A percentile compares a stretch with the other conserved stretches of the same genome.
Conservation (phyloP, 176 grass and related monocot genomes). For the Dactylis glomerata region DNA sequence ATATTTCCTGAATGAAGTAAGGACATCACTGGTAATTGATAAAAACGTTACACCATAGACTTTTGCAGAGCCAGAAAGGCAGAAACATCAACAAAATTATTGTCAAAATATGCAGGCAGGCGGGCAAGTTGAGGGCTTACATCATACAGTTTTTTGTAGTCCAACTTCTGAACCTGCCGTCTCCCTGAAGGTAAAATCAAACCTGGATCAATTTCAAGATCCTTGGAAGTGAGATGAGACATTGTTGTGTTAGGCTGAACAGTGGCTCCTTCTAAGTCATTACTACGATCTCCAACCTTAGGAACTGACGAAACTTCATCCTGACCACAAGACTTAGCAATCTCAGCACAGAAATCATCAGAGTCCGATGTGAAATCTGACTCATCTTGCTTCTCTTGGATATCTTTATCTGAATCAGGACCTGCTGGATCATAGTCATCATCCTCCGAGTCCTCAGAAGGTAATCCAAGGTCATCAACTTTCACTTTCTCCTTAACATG, state of each 20-base stretch:
- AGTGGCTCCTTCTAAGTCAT: slow-evolving; percentile 13
- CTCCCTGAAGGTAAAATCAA: slow-evolving; percentile 36
- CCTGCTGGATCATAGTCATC: slow-evolving; percentile 71
- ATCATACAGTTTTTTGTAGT: slow-evolving; percentile 83
- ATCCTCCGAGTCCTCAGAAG: slow-evolving; percentile 84
- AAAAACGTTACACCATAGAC: background rate
- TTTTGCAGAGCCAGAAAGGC: background rate
- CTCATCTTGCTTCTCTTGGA: slow-evolving; percentile 47
- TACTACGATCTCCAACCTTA: background rate
- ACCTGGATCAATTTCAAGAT: slow-evolving; percentile 37
- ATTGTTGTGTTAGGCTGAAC: slow-evolving; percentile 10
- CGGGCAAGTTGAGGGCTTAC: slow-evolving; percentile 41
- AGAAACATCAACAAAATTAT: slow-evolving; percentile 7
- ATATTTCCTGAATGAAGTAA: slow-evolving; percentile 21
- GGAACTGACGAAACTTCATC: slow-evolving; percentile 47
- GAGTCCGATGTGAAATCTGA: slow-evolving; percentile 88
- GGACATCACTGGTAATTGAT: background rate
- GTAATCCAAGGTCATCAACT: slow-evolving; percentile 53
- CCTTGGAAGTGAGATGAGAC: slow-evolving; percentile 13
- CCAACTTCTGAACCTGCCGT: slow-evolving; percentile 52
- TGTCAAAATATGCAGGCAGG: slow-evolving; percentile 5
- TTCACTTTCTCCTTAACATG: slow-evolving; percentile 36
- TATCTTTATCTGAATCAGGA: slow-evolving; percentile 57
- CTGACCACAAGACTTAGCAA: slow-evolving; percentile 44
- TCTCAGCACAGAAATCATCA: slow-evolving; percentile 80